A percentile compares a stretch with the other conserved stretches of the same genome.
These are phyloP conservation scores for Musa troglodytarum DNA, from an alignment of 176 grass and related monocot species.

Conservation along the genomic window DNA sequence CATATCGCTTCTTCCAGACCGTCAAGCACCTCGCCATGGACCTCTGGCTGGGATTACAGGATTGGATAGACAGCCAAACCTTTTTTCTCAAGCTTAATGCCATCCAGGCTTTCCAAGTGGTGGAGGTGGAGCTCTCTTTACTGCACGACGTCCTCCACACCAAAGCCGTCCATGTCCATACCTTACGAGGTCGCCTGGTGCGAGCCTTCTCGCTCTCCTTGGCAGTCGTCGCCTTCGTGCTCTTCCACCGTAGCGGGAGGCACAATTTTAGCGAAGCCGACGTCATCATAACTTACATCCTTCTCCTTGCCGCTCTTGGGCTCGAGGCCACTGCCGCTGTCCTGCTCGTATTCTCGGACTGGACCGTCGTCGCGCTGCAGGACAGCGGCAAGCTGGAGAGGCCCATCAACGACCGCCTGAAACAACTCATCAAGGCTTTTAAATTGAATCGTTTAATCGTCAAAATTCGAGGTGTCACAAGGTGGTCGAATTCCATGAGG, in stretches of 20 bases:
- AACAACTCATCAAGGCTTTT: background rate
- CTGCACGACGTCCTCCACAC: slow-evolving; percentile 36
- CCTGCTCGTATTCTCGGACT: slow-evolving; percentile 23
- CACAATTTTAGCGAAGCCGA: slow-evolving; percentile 10
- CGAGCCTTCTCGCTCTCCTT: slow-evolving; percentile 6
- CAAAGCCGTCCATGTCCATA: slow-evolving; percentile 18
- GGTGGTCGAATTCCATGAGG: slow-evolving; percentile 35
- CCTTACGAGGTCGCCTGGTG: background rate
- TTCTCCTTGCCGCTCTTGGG: slow-evolving; percentile 24
- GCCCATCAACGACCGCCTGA: background rate
- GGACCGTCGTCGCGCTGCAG: slow-evolving; percentile 8
- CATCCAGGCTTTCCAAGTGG: slow-evolving; percentile 11
- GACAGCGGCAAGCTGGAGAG: background rate
- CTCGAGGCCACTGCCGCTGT: slow-evolving; percentile 22
- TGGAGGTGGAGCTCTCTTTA: slow-evolving; percentile 42
- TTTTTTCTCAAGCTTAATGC: background rate
- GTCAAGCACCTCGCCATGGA: slow-evolving; percentile 18
- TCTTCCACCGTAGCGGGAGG: background rate
- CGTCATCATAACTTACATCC: slow-evolving; percentile 30
- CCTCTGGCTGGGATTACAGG: slow-evolving; percentile 19
- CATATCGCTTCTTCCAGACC: slow-evolving; percentile 4
- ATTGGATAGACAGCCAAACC: background rate
- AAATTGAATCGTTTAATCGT: background rate
- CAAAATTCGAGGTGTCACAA: background rate
- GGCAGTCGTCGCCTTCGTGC: background rate